phyloP scores from a whole-genome alignment of 306 rosid genomes.

The Cucurbita argyrosperma region DNA sequence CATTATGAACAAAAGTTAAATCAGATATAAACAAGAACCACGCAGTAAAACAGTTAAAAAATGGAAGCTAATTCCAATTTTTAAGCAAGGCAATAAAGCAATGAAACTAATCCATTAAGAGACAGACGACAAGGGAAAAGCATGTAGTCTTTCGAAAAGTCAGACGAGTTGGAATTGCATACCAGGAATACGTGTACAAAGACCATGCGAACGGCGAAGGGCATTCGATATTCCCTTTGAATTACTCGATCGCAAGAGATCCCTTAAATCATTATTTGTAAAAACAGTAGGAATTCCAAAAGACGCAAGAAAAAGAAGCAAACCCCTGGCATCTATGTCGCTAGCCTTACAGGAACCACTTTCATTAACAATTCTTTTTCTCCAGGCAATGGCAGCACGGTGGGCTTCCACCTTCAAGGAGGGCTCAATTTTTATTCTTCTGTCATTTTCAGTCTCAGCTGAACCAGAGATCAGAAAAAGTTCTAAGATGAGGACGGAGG shows the following conservation, averaged over 20 bases:
- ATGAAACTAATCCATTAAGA: background rate
- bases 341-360: constrained; percentile 30
- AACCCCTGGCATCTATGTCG: constrained; percentile 43
- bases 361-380: constrained; percentile 31
- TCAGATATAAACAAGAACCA: background rate
- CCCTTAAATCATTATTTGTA: constrained; percentile 23
- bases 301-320: constrained; percentile 34
- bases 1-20: background rate
- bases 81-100: background rate
- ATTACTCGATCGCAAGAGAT: constrained; percentile 27
- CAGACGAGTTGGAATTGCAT: background rate
- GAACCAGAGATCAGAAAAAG: constrained; percentile 36
- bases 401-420: constrained; percentile 24
- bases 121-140: background rate
- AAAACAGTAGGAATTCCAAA: constrained; percentile 32
- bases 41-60: background rate
- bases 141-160: background rate
- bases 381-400: constrained; percentile 32
- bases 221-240: constrained; percentile 18
- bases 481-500: constrained; percentile 33
- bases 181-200: constrained; percentile 26
- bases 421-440: background rate
- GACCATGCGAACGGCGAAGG: constrained; percentile 21
- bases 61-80: background rate
- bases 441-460: background rate